A percentile compares a stretch with the other conserved stretches of the same genome.
phyloP scores from a whole-genome alignment of 805 yeast genomes.

The Saccharomycopsis babjevae region DNA sequence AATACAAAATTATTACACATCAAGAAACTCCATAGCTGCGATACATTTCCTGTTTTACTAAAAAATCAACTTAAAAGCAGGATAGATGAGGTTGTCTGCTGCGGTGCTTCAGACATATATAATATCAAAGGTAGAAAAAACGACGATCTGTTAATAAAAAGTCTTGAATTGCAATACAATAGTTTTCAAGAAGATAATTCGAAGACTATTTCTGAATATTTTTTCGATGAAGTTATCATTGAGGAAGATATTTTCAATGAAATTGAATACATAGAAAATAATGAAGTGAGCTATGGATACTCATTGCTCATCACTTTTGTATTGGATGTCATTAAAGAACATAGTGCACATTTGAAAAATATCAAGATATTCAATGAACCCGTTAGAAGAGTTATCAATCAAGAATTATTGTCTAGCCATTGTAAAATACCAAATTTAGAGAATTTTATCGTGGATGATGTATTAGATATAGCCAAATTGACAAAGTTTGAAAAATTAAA shows the following conservation, averaged over 20 bases:
- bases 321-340: slow-evolving; percentile 6
- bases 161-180: slow-evolving; percentile 19
- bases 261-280: slow-evolving; percentile 2
- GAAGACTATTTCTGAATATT: too few species aligned
- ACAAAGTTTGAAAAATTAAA: slow-evolving; percentile 12
- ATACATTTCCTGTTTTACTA: background rate
- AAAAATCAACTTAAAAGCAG: background rate
- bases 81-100: background rate
- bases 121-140: background rate
- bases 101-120: background rate
- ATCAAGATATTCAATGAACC: slow-evolving; percentile 15
- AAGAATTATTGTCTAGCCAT: slow-evolving; percentile 5
- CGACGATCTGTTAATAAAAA: slow-evolving; percentile 13
- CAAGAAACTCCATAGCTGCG: background rate
- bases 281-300: slow-evolving; percentile 25
- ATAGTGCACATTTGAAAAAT: slow-evolving; percentile 9
- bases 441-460: slow-evolving; percentile 13
- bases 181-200: background rate
- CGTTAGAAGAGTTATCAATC: slow-evolving; percentile 6
- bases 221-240: slow-evolving; percentile 5
- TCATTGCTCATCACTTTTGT: slow-evolving; percentile 28
- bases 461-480: slow-evolving; percentile 1
- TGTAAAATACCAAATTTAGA: slow-evolving; percentile 20
- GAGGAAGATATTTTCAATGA: slow-evolving; percentile 29
- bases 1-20: background rate